Conservation (phyloP, 768 basidiomycete genomes). For the Lanmaoa pseudosensibilis region DNA sequence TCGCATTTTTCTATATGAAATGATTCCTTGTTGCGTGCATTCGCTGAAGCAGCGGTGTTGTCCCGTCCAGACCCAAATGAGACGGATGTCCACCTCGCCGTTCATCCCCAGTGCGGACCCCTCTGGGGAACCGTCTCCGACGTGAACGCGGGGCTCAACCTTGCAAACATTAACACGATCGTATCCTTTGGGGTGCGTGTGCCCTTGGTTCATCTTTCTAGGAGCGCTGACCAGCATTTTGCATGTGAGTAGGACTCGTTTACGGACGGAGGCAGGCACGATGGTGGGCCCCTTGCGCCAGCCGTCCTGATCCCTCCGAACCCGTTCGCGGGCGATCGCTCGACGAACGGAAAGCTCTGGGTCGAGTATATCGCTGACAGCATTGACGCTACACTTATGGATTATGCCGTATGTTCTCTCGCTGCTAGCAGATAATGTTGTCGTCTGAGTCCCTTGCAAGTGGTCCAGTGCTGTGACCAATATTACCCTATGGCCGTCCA, state of each 20-base stretch:
- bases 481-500: constrained; percentile 51
- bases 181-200: constrained; percentile 51
- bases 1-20: neutral
- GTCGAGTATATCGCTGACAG: constrained; percentile 44
- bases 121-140: constrained; percentile 43
- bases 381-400: constrained; percentile 43
- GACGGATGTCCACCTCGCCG: constrained; percentile 41
- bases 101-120: constrained; percentile 45
- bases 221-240: neutral
- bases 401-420: constrained; percentile 46
- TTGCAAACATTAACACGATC: constrained; percentile 42
- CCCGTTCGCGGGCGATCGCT: constrained; percentile 49
- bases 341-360: constrained; percentile 53
- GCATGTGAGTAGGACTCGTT: constrained; percentile 42
- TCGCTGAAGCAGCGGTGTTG: constrained; percentile 9
- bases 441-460: constrained; percentile 13
- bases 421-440: neutral
- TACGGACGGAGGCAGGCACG: constrained; percentile 49
- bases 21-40: neutral
- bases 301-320: constrained; percentile 43
- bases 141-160: constrained; percentile 48
- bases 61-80: constrained; percentile 16
- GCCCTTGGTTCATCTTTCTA: neutral
- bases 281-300: constrained; percentile 44
- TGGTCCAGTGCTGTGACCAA: constrained; percentile 47